These are phyloP conservation scores for Curvularia hawaiiensis DNA, from an alignment of 2,329 filamentous ascomycete genomes.

Conservation along the genomic window DNA sequence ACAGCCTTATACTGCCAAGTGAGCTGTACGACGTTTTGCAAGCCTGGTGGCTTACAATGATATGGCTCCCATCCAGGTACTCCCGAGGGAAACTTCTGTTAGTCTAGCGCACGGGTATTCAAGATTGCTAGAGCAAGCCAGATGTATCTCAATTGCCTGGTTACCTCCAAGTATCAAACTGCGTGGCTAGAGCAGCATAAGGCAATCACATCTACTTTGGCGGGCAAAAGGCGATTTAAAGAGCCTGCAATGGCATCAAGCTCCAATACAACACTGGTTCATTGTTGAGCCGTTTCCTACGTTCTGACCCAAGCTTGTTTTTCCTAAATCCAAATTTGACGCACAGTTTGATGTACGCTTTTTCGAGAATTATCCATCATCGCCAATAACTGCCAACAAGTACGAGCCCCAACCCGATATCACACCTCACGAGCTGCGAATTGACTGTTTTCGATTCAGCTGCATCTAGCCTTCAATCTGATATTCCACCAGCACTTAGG, in stretches of 20 bases:
- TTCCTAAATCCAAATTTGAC: not conserved
- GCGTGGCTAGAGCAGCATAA: conserved; percentile 1
- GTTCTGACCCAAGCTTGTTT: too few relatives aligned
- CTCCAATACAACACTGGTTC: not conserved
- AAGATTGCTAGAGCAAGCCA: conserved; percentile 3
- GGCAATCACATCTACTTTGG: not conserved
- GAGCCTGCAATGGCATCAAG: not conserved
- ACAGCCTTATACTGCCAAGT: not conserved
- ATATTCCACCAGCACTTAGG: not conserved
- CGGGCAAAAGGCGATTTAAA: conserved; percentile 4
- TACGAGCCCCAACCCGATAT: not conserved
- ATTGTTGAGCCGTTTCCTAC: not conserved
- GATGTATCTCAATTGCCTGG: conserved; percentile 17
- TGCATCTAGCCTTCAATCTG: not conserved
- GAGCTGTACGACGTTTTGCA: conserved; percentile 1
- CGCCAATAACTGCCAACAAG: not conserved
- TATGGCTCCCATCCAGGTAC: not conserved
- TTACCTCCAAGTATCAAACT: conserved; percentile 24
- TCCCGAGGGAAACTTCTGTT: not conserved
- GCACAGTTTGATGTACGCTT: not conserved
- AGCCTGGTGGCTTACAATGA: not conserved
- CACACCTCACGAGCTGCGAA: too few relatives aligned
- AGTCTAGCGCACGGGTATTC: not conserved
- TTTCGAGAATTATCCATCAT: not conserved
- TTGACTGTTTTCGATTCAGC: not conserved